Evolutionary conservation across 106 monocot genomes (phyloP).

Genomic region (Phalaenopsis aphrodite): DNA sequence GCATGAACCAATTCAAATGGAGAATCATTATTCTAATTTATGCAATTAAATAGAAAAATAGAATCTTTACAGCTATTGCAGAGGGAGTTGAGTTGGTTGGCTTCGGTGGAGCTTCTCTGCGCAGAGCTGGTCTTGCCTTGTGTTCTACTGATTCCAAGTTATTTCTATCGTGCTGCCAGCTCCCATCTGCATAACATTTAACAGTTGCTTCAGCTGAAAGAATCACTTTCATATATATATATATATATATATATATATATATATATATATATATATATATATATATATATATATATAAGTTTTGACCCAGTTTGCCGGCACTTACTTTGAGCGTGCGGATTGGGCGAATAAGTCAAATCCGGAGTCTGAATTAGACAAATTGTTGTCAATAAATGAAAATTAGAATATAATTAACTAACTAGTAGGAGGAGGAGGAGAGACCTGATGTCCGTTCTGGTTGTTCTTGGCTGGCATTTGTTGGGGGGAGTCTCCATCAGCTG

Average conservation of each 20-base stretch:
- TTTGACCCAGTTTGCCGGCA: background rate
- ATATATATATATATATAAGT: too few species aligned
- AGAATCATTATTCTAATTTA: background rate
- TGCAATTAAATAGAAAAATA: background rate
- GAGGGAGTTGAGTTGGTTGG: slow-evolving; percentile 14
- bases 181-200: slow-evolving; percentile 21
- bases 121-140: slow-evolving; percentile 15
- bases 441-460: slow-evolving; percentile 36
- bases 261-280: too few species aligned
- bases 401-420: background rate
- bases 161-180: slow-evolving; percentile 13
- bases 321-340: slow-evolving; percentile 33
- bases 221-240: background rate
- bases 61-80: slow-evolving; percentile 22
- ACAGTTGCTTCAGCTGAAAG: background rate
- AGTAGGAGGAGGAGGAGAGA: background rate
- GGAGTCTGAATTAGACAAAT: slow-evolving; percentile 23
- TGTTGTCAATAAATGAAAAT: background rate
- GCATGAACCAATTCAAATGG: background rate
- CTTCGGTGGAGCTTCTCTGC: slow-evolving; percentile 29
- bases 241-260: too few species aligned
- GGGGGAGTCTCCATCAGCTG: slow-evolving; percentile 56
- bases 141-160: slow-evolving; percentile 18
- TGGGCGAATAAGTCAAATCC: slow-evolving; percentile 45
- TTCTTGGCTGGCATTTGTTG: slow-evolving; percentile 18